Percentiles rank a stretch among this genome's conserved stretches.
Evolutionary conservation across 148 eudicot genomes (phyloP).

Genomic region (Rhododendron williamsianum): DNA sequence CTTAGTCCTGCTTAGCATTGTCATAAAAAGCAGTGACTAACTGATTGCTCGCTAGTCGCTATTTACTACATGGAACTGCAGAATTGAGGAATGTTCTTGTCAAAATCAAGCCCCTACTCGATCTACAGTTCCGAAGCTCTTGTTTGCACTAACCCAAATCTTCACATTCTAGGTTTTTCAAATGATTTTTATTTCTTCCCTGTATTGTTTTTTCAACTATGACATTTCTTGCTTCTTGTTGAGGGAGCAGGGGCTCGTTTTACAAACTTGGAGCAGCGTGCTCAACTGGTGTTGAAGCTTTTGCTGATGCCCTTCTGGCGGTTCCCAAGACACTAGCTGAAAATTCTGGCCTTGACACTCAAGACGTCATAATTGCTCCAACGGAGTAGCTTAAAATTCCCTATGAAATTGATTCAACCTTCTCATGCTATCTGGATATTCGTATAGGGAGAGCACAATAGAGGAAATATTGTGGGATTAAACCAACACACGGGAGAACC

Average conservation of each 20-base stretch:
- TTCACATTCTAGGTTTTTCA: background rate
- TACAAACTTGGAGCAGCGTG: conserved; percentile 48
- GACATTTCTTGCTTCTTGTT: conserved; percentile 8
- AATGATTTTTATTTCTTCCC: background rate
- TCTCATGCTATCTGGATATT: background rate
- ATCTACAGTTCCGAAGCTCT: background rate
- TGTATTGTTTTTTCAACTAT: background rate
- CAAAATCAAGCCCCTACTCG: background rate
- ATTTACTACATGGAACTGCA: background rate
- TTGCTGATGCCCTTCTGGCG: conserved; percentile 91
- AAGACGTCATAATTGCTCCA: conserved; percentile 75
- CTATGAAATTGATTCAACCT: background rate
- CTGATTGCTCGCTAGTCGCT: background rate
- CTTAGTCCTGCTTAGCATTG: background rate
- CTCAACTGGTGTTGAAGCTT: conserved; percentile 91
- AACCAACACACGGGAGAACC: conserved; percentile 84
- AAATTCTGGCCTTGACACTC: conserved; percentile 93
- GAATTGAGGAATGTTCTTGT: background rate
- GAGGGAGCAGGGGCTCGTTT: conserved; percentile 86
- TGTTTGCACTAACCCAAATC: background rate
- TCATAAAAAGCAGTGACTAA: background rate
- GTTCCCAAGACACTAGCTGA: conserved; percentile 77
- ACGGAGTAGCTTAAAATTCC: conserved; percentile 24
- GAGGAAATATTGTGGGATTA: conserved; percentile 83
- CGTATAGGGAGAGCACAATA: conserved; percentile 85